Evolutionary conservation across 176 grass and related monocot species (phyloP), one percentile per base, ranked within the genome.

Genomic region (Aegilops tauschii): DNA sequence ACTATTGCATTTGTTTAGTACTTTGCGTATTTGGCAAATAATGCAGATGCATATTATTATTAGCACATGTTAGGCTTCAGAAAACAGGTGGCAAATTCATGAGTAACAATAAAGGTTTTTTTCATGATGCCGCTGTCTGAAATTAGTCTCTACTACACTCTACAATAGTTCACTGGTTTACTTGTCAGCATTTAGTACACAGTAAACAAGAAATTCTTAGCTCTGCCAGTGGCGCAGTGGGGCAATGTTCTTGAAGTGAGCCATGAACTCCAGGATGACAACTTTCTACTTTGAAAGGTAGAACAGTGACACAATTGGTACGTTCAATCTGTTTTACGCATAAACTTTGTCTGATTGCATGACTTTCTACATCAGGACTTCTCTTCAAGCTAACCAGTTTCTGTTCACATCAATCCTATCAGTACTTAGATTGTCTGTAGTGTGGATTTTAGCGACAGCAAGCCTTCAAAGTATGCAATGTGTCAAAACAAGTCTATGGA

Each of bases 321-420:
- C 14, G 68, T 44, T 13, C 32, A 73, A 12, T 67, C 67, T 65
- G 34, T 66, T 31, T 12, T 29, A 68, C 23, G 12, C 20, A 59
- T 31, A 45, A 82, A 69, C 0, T 12, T 75, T 85, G 77, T 76
- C 25, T 36, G 79, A 40, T 47, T 28, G 74, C 45, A 27, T 69
- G 34, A 17, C 66, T 84, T 72, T 73, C 45, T 35, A 66, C 59
- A 21, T 56, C 40, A 82, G 61, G 35, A 61, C 35, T 61, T 42
- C 49, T 76, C 68, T 32, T 37, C 5, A 83, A 80, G 27, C 61
- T 36, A 50, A 65, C 40, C 72, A 28, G n/a, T 29, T 39, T 50
- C 35, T 77, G 11, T 78, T 73, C 34, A n/a, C 31, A 85, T 84
- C 23, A 54, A 71, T 72, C 67, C 56, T 66, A 23, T 83, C 40